A percentile compares a stretch with the other conserved stretches of the same genome.
These are phyloP conservation scores for Fragaria nilgerrensis DNA, from an alignment of 306 rosid species.

Conservation along the genomic window DNA sequence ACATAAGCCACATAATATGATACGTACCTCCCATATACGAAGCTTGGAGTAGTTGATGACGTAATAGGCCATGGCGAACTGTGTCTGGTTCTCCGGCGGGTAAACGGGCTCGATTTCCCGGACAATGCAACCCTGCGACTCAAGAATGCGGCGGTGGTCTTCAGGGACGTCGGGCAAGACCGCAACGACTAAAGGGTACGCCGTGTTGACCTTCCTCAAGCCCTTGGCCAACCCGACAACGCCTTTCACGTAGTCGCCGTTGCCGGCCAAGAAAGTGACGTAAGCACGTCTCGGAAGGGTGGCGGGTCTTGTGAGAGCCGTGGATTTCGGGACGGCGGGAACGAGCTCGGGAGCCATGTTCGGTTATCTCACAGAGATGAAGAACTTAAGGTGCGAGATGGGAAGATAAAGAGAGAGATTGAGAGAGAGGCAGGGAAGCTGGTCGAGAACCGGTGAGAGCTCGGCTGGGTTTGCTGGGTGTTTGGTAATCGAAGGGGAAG, in stretches of 20 bases:
- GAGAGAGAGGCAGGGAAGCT: not conserved
- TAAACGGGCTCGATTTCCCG: conserved; percentile 60
- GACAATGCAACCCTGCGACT: conserved; percentile 54
- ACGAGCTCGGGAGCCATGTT: conserved; percentile 54
- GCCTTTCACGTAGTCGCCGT: conserved; percentile 64
- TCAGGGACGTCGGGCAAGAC: conserved; percentile 61
- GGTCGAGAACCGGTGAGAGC: not conserved
- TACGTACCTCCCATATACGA: conserved; percentile 70
- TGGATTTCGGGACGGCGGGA: conserved; percentile 15
- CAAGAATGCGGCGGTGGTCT: conserved; percentile 52
- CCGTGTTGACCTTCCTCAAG: conserved; percentile 40
- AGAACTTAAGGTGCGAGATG: not conserved
- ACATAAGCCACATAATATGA: not conserved
- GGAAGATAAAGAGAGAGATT: not conserved
- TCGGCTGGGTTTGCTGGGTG: not conserved
- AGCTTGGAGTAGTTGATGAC: conserved; percentile 72
- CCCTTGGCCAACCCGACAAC: conserved; percentile 65
- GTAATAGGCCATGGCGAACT: conserved; percentile 70
- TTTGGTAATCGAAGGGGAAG: not conserved
- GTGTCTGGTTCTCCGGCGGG: conserved; percentile 58
- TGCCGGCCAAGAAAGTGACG: conserved; percentile 60
- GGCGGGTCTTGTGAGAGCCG: conserved; percentile 4
- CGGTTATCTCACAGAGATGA: not conserved
- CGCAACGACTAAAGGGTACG: conserved; percentile 52
- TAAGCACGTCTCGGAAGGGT: conserved; percentile 37